A percentile compares a stretch with the other conserved stretches of the same genome.
These are phyloP conservation scores for Salix arbutifolia DNA, from an alignment of 345 rosid species.

Conservation along the genomic window DNA sequence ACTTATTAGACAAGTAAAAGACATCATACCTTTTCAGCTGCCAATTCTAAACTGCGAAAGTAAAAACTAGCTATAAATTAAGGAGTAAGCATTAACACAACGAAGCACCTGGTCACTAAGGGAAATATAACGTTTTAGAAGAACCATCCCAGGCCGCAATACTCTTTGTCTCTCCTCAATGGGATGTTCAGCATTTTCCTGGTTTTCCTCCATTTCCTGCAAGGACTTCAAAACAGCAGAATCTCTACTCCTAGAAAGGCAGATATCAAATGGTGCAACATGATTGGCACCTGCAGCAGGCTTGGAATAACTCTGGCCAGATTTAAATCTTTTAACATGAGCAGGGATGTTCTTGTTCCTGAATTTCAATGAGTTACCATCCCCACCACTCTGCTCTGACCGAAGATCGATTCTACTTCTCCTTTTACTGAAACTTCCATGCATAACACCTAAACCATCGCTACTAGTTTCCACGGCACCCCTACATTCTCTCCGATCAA, in stretches of 20 bases:
- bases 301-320: background rate
- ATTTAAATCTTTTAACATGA: background rate
- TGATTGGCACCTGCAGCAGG: background rate
- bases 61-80: background rate
- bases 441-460: background rate
- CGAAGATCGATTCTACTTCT: conserved; percentile 18
- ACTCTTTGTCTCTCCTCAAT: conserved; percentile 8
- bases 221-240: background rate
- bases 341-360: conserved; percentile 2
- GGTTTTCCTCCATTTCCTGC: background rate
- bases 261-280: conserved; percentile 31
- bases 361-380: background rate
- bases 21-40: background rate
- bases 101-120: conserved; percentile 35
- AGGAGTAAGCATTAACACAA: background rate
- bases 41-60: background rate
- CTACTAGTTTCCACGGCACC: background rate
- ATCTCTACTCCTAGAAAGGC: conserved; percentile 10
- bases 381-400: background rate
- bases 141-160: conserved; percentile 56
- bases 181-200: background rate
- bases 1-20: background rate
- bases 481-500: background rate
- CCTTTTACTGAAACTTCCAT: background rate
- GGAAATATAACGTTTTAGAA: conserved; percentile 38